Conservation (phyloP, 345 rosid genomes). For the Camelina neglecta region DNA sequence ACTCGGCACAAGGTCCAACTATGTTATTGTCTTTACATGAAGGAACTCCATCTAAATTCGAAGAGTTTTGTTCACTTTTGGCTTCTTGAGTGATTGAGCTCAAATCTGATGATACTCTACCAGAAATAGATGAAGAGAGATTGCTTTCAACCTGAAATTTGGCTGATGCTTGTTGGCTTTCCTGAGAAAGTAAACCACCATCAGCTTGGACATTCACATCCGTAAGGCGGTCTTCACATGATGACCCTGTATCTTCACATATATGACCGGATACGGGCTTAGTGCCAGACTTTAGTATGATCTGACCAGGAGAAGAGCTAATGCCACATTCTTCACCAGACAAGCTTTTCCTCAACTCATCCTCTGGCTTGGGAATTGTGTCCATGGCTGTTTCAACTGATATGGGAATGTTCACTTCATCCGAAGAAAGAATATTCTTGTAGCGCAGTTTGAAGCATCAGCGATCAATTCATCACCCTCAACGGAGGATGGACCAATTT, state of each 20-base stretch:
- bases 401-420: slow-evolving; percentile 38
- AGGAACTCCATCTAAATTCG: slow-evolving; percentile 17
- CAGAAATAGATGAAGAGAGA: slow-evolving; percentile 31
- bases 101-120: slow-evolving; percentile 41
- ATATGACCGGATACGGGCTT: slow-evolving; percentile 25
- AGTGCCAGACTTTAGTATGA: slow-evolving; percentile 24
- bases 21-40: slow-evolving; percentile 27
- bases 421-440: slow-evolving; percentile 40
- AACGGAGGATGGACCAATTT: slow-evolving; percentile 3
- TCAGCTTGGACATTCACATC: slow-evolving; percentile 34
- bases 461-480: slow-evolving; percentile 18
- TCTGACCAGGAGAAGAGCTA: slow-evolving; percentile 34
- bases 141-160: slow-evolving; percentile 26
- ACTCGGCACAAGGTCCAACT: slow-evolving; percentile 14
- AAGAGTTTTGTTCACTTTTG: slow-evolving; percentile 27
- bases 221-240: slow-evolving; percentile 31
- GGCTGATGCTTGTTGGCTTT: slow-evolving; percentile 25
- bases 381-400: slow-evolving; percentile 36
- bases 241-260: slow-evolving; percentile 37
- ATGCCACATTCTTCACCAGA: slow-evolving; percentile 25
- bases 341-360: slow-evolving; percentile 10
- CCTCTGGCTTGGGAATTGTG: slow-evolving; percentile 26
- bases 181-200: slow-evolving; percentile 15
- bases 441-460: slow-evolving; percentile 28
- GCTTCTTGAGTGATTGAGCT: slow-evolving; percentile 39